Evolutionary conservation across 176 grass and related monocot species (phyloP).

Genomic region (Chrysopogon serrulatus): DNA sequence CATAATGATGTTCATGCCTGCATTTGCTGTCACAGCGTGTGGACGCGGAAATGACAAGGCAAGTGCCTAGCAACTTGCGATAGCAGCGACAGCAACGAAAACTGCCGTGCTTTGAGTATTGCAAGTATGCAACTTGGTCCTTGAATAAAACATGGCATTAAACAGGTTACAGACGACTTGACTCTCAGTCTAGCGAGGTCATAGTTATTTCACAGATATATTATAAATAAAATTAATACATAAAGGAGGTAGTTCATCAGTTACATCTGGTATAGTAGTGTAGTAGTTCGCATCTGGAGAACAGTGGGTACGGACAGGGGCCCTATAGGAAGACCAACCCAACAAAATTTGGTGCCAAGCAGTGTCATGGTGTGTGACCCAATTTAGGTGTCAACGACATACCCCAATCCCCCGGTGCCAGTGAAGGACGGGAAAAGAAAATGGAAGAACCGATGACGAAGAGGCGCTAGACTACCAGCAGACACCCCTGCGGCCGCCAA

Average conservation of each 20-base stretch:
- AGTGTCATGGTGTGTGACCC: too few species aligned
- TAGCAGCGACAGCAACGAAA: background rate
- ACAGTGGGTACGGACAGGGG: background rate
- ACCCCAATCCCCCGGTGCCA: too few species aligned
- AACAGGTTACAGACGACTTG: background rate
- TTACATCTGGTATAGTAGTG: background rate
- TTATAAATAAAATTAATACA: too few species aligned
- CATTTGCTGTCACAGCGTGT: background rate
- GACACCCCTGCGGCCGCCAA: too few species aligned
- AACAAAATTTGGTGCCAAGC: too few species aligned
- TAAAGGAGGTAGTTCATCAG: background rate
- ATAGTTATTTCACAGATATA: too few species aligned
- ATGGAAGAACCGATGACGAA: too few species aligned
- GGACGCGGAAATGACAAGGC: background rate
- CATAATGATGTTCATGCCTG: background rate
- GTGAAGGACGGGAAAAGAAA: too few species aligned
- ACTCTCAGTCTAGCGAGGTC: background rate
- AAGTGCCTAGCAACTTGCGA: background rate
- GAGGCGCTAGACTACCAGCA: too few species aligned
- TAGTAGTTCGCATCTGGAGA: background rate
- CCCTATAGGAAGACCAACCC: too few species aligned
- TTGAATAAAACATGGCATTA: background rate
- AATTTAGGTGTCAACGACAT: too few species aligned
- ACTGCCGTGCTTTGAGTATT: background rate
- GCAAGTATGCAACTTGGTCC: background rate